Base-by-base conservation (phyloP, 371 early-diverging fungal species). In the Apophysomyces trapeziformis region DNA sequence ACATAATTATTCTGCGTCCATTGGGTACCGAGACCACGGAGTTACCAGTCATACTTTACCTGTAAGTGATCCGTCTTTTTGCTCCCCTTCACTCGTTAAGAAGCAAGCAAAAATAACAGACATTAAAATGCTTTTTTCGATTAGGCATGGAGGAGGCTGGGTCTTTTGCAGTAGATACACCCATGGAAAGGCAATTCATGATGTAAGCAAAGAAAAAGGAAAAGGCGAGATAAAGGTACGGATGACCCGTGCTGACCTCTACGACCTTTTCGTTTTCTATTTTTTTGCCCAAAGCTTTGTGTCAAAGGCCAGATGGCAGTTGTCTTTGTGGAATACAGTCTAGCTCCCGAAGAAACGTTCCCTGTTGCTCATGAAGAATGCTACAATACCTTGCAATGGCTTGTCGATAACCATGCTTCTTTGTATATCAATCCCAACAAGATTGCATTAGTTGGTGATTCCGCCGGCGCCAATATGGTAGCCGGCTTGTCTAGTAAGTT, bases 281-380 rank as follows among this genome's bases (percentile, higher is more conserved):
- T 14, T 54, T 14, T 2, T 26, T 26, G n/a, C 21, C 21, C 32
- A 2, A 26, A 67, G 68, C 32, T 61, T 7, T 61, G 45, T 58
- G 16, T 61, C 47, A 60, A 43, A 7, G 58, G 59, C 4, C 58
- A 68, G 39, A 70, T 64, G 7, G 70, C 66, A 1, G 56, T 69
- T 11, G 62, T 69, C 2, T 73, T 73, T 59, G 63, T 73, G 4
- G 68, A 73, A 21, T 73, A 73, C 39, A 54, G 64, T 13, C 47
- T 76, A 4, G 66, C 68, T 8, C 76, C 79, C 2, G 79, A 79
- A 37, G 50, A n/a, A 11, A 68, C 63, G 3, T 79, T 63, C 38
- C 79, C 79, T 13, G 56, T 58, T n/a, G 70, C 68, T 3, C 45
- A 69, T 18, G 69, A 79, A 11, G 71, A 79, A 35, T 71, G 70